phyloP scores from a whole-genome alignment of 345 rosid species.

The Salix dunnii region DNA sequence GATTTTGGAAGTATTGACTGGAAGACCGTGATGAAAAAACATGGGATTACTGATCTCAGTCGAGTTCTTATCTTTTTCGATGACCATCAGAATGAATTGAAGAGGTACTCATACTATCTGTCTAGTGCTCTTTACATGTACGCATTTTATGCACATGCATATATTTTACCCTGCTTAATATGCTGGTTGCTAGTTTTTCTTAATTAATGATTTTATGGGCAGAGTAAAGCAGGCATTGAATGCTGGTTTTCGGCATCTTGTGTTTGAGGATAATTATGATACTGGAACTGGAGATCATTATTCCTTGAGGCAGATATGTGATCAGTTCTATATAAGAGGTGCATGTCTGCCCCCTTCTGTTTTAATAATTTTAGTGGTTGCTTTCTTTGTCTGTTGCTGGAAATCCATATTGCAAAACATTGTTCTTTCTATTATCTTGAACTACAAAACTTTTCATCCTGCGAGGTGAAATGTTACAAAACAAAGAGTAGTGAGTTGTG shows the following conservation, averaged over 20 bases:
- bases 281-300: constrained; percentile 99
- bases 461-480: not conserved
- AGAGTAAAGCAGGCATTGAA: constrained; percentile 80
- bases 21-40: constrained; percentile 62
- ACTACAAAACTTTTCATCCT: not conserved
- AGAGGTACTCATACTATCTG: constrained; percentile 51
- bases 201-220: constrained; percentile 22
- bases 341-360: not conserved
- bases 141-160: not conserved
- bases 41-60: constrained; percentile 54
- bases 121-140: not conserved
- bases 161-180: not conserved
- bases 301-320: constrained; percentile 95
- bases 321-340: constrained; percentile 87
- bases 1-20: constrained; percentile 93
- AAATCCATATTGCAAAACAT: not conserved
- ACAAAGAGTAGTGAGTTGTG: not conserved
- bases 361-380: not conserved
- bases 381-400: not conserved
- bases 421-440: not conserved
- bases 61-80: constrained; percentile 82
- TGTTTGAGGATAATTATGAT: constrained; percentile 97
- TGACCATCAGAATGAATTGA: constrained; percentile 95
- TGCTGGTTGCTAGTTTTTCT: constrained; percentile 10
- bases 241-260: constrained; percentile 82